Evolutionary conservation across 768 basidiomycete species (phyloP).

Genomic region (Pulveroboletus frians): DNA sequence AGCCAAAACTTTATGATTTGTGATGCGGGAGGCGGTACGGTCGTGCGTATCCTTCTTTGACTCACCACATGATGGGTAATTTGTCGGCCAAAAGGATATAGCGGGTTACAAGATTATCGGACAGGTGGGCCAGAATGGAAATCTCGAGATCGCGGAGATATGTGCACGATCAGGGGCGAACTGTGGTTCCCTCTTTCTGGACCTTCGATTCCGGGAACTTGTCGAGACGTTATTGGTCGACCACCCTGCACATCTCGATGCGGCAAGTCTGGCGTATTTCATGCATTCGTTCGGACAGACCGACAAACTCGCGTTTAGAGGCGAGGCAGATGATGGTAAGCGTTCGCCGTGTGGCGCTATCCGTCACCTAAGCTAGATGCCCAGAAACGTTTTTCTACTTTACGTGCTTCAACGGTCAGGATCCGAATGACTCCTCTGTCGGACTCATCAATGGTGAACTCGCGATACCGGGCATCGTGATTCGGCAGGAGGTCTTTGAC

Average conservation of each 20-base stretch:
- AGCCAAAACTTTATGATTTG: slow-evolving; percentile 90
- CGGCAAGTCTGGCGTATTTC: slow-evolving; percentile 78
- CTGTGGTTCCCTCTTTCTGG: slow-evolving; percentile 83
- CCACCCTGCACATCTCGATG: slow-evolving; percentile 81
- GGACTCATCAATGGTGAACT: slow-evolving; percentile 82
- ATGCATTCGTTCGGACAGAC: slow-evolving; percentile 88
- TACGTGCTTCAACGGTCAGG: slow-evolving; percentile 85
- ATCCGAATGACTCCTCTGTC: slow-evolving; percentile 73
- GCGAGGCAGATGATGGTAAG: slow-evolving; percentile 69
- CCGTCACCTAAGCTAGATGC: slow-evolving; percentile 8
- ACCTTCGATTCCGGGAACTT: slow-evolving; percentile 79
- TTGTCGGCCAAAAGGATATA: slow-evolving; percentile 25
- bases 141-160: slow-evolving; percentile 89
- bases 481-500: slow-evolving; percentile 83
- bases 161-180: slow-evolving; percentile 83
- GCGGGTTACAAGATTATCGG: slow-evolving; percentile 79
- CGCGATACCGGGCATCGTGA: slow-evolving; percentile 71
- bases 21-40: slow-evolving; percentile 84
- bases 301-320: slow-evolving; percentile 75
- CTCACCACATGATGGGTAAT: background rate
- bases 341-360: slow-evolving; percentile 11
- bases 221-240: slow-evolving; percentile 72
- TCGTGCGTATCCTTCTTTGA: slow-evolving; percentile 37
- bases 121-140: slow-evolving; percentile 64
- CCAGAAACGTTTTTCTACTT: slow-evolving; percentile 82